phyloP scores from a whole-genome alignment of 495 filamentous ascomycete genomes.

The Hyaloscypha finlandica region DNA sequence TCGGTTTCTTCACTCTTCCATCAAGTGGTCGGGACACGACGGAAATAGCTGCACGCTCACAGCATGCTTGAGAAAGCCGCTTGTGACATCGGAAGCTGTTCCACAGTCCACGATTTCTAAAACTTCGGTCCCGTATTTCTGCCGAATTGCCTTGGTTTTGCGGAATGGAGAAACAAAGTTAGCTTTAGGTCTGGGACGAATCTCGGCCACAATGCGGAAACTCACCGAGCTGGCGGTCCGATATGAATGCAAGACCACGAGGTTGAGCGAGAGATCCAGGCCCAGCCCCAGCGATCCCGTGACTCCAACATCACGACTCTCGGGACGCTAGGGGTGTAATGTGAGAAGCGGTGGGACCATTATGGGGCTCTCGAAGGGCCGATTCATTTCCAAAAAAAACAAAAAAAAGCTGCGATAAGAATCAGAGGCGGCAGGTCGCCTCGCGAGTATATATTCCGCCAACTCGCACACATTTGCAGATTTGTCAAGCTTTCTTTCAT shows the following conservation, averaged over 20 bases:
- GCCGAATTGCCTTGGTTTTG: background rate
- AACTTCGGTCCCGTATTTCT: background rate
- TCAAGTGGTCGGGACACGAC: background rate
- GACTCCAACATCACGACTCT: background rate
- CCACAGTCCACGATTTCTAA: background rate
- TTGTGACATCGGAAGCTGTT: background rate
- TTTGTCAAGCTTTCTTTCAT: background rate
- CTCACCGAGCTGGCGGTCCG: background rate
- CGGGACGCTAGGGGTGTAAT: background rate
- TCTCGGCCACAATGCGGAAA: constrained; percentile 2
- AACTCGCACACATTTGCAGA: background rate
- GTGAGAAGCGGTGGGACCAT: background rate
- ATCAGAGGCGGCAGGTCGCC: background rate
- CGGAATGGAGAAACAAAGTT: background rate
- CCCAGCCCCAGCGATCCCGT: background rate
- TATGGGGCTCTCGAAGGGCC: background rate
- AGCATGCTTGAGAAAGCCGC: background rate
- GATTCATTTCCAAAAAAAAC: background rate
- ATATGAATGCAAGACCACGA: background rate
- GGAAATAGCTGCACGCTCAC: background rate
- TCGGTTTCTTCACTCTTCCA: background rate
- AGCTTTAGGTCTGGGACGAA: background rate
- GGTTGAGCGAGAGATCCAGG: background rate
- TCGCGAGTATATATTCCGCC: background rate
- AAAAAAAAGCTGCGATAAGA: background rate